Conservation (phyloP, 2,329 filamentous ascomycete genomes). For the Cryphonectria japonica region DNA sequence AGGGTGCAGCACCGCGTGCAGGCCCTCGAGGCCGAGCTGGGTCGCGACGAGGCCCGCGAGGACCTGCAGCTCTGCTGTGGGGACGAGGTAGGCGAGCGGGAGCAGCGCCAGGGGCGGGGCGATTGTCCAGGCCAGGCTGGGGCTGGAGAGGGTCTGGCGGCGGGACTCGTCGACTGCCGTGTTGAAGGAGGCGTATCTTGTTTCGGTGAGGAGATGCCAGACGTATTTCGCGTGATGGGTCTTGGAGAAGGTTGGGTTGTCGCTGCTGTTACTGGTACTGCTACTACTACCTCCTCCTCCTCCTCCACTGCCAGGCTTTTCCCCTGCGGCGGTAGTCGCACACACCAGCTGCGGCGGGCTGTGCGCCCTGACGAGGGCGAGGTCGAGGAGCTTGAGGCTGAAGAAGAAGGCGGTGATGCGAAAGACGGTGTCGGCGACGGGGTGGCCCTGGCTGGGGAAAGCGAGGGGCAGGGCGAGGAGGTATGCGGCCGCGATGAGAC, state of each 20-base stretch:
- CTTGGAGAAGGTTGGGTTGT: not conserved
- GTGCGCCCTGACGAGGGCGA: slow-evolving; percentile 5
- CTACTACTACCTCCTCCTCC: too few species aligned
- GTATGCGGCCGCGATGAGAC: slow-evolving; percentile 1
- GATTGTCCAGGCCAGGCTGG: not conserved
- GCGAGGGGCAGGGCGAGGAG: slow-evolving; percentile 9
- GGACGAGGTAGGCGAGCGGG: slow-evolving; percentile 10
- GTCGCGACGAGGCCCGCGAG: slow-evolving; percentile 6
- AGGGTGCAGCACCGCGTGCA: slow-evolving; percentile 12
- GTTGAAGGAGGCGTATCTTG: slow-evolving; percentile 20
- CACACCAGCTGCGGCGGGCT: slow-evolving; percentile 11
- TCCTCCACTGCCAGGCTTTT: too few species aligned
- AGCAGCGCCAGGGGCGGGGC: not conserved
- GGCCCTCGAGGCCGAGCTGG: slow-evolving; percentile 15
- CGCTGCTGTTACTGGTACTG: too few species aligned
- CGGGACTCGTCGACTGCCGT: slow-evolving; percentile 18
- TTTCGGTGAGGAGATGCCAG: slow-evolving; percentile 15
- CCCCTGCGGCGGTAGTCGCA: too few species aligned
- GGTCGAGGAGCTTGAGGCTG: slow-evolving; percentile 19
- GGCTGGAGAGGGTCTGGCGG: not conserved
- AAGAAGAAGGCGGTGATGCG: slow-evolving; percentile 22
- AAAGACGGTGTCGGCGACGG: not conserved
- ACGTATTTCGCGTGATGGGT: not conserved
- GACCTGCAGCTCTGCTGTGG: slow-evolving; percentile 10
- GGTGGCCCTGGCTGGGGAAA: not conserved